phyloP scores from a whole-genome alignment of 768 basidiomycete species.

The Termitomyces heimii region DNA sequence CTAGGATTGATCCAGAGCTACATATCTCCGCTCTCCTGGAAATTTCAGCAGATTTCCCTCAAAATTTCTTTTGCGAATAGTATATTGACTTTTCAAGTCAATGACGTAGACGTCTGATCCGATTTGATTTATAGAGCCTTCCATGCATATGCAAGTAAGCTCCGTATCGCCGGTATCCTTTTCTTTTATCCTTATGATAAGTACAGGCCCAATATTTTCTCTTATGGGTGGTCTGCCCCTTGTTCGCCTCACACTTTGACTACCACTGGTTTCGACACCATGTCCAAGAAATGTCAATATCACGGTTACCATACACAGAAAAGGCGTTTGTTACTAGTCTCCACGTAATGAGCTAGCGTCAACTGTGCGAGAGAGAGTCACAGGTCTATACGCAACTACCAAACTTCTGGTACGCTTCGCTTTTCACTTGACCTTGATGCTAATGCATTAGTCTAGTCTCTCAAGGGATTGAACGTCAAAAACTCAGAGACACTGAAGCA shows the following conservation, averaged over 20 bases:
- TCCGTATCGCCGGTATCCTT: neutral
- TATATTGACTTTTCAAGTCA: neutral
- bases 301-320: neutral
- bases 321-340: neutral
- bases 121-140: neutral
- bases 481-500: neutral
- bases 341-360: neutral
- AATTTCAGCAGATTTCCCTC: neutral
- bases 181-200: neutral
- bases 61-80: neutral
- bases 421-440: neutral
- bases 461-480: neutral
- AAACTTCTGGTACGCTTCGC: neutral
- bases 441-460: neutral
- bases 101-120: constrained; percentile 1
- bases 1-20: neutral
- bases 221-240: neutral
- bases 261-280: neutral
- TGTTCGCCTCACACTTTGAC: neutral
- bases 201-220: neutral
- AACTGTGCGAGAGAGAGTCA: neutral
- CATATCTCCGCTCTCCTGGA: neutral
- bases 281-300: neutral
- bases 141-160: neutral
- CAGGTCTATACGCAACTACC: neutral